These are phyloP conservation scores for Candida buenavistaensis DNA, from an alignment of 1,139 yeast genomes.

Conservation along the genomic window DNA sequence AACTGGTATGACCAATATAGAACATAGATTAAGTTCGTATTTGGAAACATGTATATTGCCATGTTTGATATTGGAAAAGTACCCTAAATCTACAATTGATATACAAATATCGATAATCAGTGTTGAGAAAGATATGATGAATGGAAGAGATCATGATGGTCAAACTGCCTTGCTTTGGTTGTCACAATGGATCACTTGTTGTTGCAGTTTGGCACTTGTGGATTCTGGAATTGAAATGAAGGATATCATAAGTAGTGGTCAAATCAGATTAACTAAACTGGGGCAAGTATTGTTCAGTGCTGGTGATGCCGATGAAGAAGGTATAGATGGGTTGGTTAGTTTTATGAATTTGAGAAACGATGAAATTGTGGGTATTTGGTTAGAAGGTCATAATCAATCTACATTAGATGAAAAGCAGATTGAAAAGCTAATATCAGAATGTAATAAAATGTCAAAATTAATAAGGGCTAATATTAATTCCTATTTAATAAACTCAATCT, in stretches of 20 bases:
- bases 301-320: conserved; percentile 15
- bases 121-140: conserved; percentile 12
- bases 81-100: conserved; percentile 89
- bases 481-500: conserved; percentile 15
- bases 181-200: conserved; percentile 50
- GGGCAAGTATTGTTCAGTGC: conserved; percentile 17
- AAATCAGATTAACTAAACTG: conserved; percentile 28
- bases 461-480: conserved; percentile 50
- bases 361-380: conserved; percentile 58
- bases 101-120: conserved; percentile 70
- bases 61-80: conserved; percentile 64
- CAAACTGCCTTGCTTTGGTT: conserved; percentile 39
- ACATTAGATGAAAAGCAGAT: conserved; percentile 26
- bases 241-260: conserved; percentile 78
- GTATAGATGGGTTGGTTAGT: conserved; percentile 45
- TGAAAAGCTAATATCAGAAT: conserved; percentile 35
- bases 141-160: conserved; percentile 33
- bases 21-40: conserved; percentile 53
- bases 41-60: conserved; percentile 61
- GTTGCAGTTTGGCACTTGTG: conserved; percentile 71
- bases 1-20: conserved; percentile 44
- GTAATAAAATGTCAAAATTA: conserved; percentile 41
- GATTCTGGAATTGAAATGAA: conserved; percentile 81
- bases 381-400: conserved; percentile 35
- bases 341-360: conserved; percentile 55